Evolutionary conservation across 257 asterid species (phyloP), one percentile per base, ranked within the genome.

Genomic region (Capsicum rhomboideum): DNA sequence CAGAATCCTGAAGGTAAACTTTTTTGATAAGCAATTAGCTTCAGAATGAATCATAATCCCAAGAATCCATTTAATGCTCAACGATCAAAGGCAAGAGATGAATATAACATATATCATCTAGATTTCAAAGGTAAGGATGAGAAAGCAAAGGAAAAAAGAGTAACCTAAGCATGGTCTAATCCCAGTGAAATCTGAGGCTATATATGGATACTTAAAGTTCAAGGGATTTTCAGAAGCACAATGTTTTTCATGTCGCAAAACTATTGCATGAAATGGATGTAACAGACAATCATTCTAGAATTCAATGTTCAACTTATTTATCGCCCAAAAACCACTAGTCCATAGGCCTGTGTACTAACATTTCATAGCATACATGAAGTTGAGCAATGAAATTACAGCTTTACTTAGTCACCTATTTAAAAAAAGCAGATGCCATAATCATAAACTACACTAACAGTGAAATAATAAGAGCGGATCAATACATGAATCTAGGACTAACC

Each of bases 401-500:
- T 74, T 13, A 21, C 42, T 74, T 74, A 74, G 23, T 74, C 80
- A 49, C 23, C 21, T 74, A 44, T 49, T 16, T n/a, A n/a, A n/a
- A 49, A 75, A 49, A 75, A 26, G 23, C 5, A 49, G 61, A 75
- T 75, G 81, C 8, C 58, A 75, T 23, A 75, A 26, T 49, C 17
- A 75, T 26, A 75, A 75, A 75, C 81, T 49, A 68, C 50, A 71
- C 54, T n/a, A 71, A 71, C 10, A 1, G n/a, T 40, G 78, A 69
- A 20, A 37, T 20, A 37, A 74, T 46, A 74, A 8, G 61, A 49
- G 17, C 37, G 0, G 17, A 75, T 52, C 44, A 46, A 75, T 49
- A 75, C 61, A 75, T 49, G 81, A 75, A 75, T 49, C 20, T 16
- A 75, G 81, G 53, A 74, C 94, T 56, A 82, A 94, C 97, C 93